Evolutionary conservation across 257 asterid species (phyloP), one percentile per base, ranked within the genome.

Genomic region (Solanum paucissectum): DNA sequence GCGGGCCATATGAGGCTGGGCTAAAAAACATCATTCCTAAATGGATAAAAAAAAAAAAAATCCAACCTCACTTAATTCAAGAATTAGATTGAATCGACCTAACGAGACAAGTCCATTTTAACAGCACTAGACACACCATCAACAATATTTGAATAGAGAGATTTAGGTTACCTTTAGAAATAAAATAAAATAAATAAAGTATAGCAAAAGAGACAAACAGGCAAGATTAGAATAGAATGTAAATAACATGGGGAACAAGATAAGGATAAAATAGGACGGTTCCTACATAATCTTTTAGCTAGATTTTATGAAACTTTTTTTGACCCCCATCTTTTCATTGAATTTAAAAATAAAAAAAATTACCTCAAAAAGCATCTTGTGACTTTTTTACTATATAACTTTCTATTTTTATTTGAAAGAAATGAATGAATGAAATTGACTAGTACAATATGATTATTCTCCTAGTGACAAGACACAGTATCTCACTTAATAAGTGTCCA

Each of bases 141-240:
- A 82, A 25, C 62, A 16, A 52, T 18, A 83, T 38, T 62, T 68
- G 79, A 13, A 88, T 60, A 42, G 4, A 12, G 34, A 66, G 36
- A 21, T 6, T 3, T 68, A 32, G 36, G 85, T 18, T 46, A 55
- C 74, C 38, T 82, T 64, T 79, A n/a, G 34, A 11, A 32, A 77
- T 42, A 7, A 77, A 25, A 74, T 9, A 9, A 34, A 46, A 79
- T 7, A 6, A 7, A 79, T 14, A 13, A 9, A 74, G 60, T 62
- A 74, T 27, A 9, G 73, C 64, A 18, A 74, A 74, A 86, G 91
- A 89, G 91, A 90, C 92, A 88, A 83, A 68, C 38, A 83, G 93
- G 90, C 94, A 90, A 36, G 90, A 90, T 60, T 87, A 64, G 87
- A 88, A 82, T 77, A 87, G 76, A 91, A 89, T 94, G 93, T 88